Conservation (phyloP, 176 grass and related monocot genomes). For the Eremochloa ophiuroides region DNA sequence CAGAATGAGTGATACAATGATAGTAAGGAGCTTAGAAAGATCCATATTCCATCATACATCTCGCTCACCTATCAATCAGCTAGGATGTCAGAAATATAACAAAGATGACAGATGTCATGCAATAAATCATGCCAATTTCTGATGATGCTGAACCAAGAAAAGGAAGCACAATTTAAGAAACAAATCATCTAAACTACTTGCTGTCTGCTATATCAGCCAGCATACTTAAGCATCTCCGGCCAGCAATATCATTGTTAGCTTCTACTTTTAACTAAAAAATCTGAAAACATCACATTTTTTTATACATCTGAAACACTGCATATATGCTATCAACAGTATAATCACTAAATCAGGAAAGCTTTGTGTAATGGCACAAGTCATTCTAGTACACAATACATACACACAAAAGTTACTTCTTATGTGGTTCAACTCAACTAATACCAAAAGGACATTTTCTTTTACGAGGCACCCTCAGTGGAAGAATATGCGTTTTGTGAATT, state of each 20-base stretch:
- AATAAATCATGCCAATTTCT: background rate
- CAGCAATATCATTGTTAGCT: background rate
- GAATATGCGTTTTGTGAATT: constrained; percentile 3
- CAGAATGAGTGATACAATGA: background rate
- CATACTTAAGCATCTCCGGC: background rate
- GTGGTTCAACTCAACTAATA: background rate
- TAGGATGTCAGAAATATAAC: background rate
- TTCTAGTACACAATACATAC: background rate
- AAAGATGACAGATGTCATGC: background rate
- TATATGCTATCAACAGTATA: background rate
- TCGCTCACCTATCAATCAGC: constrained; percentile 1
- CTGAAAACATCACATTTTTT: background rate
- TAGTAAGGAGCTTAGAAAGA: background rate
- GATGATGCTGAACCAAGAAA: background rate
- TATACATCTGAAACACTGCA: background rate
- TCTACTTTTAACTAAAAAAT: background rate
- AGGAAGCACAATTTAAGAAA: background rate
- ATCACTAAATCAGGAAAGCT: background rate
- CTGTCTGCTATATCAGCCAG: background rate
- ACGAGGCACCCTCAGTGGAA: background rate
- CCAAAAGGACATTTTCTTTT: background rate
- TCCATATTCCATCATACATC: background rate
- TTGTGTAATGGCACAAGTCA: background rate
- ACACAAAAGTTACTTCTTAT: background rate
- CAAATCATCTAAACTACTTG: background rate